Conservation (phyloP, 257 asterid species). For the Prunella vulgaris region DNA sequence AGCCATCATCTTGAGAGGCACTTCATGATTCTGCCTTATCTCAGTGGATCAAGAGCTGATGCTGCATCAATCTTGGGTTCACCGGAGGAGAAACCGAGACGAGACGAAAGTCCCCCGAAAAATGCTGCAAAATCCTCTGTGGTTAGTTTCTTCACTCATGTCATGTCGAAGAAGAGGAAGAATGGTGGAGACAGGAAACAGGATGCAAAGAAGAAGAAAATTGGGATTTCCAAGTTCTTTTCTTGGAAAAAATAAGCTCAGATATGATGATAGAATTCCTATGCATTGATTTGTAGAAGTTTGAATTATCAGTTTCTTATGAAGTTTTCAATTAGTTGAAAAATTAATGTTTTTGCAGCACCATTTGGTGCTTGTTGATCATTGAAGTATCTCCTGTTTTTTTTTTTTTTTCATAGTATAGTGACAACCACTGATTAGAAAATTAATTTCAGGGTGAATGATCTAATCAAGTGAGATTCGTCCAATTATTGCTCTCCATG, state of each 20-base stretch:
- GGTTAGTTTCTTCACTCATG: not conserved
- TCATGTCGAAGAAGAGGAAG: slow-evolving; percentile 19
- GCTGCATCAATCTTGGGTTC: no score
- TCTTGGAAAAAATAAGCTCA: slow-evolving; percentile 15
- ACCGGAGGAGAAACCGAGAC: not conserved
- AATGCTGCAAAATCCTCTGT: slow-evolving; percentile 12
- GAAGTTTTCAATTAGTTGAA: not conserved
- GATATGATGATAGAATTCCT: not conserved
- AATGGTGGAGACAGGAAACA: slow-evolving; percentile 11
- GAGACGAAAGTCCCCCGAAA: not conserved
- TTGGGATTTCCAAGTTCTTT: slow-evolving; percentile 15
- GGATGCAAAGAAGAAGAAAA: slow-evolving; percentile 19
- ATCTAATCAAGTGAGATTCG: slow-evolving; percentile 10
- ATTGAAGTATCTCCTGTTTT: not conserved
- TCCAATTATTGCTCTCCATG: slow-evolving; percentile 18
- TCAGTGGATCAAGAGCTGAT: slow-evolving; percentile 20
- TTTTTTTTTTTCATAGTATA: no score
- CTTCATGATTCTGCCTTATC: slow-evolving; percentile 40
- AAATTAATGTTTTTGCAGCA: not conserved
- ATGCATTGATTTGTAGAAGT: not conserved
- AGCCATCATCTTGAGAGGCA: slow-evolving; percentile 55
- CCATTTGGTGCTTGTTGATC: not conserved
- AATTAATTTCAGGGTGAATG: not conserved
- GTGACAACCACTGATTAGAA: not conserved
- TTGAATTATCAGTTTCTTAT: not conserved